phyloP scores from a whole-genome alignment of 306 rosid species.

The Datisca glomerata region DNA sequence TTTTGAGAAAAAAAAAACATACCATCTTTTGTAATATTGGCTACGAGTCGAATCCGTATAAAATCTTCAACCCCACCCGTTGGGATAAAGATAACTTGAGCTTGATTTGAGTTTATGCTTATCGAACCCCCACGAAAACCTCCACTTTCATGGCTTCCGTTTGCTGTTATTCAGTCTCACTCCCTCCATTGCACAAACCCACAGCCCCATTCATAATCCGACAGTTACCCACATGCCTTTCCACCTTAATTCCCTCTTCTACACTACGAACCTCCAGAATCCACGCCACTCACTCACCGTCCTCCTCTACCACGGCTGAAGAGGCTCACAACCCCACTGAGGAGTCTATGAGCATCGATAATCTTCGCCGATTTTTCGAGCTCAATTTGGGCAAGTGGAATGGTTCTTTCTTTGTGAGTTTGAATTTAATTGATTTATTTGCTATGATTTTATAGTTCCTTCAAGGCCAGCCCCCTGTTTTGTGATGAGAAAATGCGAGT shows the following conservation, averaged over 20 bases:
- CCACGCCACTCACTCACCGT: constrained; percentile 34
- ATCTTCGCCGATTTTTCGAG: constrained; percentile 47
- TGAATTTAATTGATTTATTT: background rate
- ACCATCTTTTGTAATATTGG: too few relatives aligned
- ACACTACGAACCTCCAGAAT: constrained; percentile 13
- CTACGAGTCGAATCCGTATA: too few relatives aligned
- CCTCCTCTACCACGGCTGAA: constrained; percentile 26
- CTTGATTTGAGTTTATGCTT: background rate
- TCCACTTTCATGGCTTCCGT: constrained; percentile 37
- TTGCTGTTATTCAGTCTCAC: constrained; percentile 25
- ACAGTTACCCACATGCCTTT: constrained; percentile 8
- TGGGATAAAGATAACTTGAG: constrained; percentile 15
- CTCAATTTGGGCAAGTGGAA: constrained; percentile 75
- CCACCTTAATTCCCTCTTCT: constrained; percentile 9
- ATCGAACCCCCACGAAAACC: background rate
- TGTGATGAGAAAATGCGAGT: too few relatives aligned
- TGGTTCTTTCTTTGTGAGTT: constrained; percentile 74
- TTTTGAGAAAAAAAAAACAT: too few relatives aligned
- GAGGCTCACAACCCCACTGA: constrained; percentile 30
- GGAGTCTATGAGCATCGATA: constrained; percentile 58
- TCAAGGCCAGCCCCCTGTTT: too few relatives aligned
- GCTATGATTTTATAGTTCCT: too few relatives aligned
- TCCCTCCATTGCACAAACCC: constrained; percentile 22
- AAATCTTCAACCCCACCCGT: too few relatives aligned
- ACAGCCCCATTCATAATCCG: constrained; percentile 8